Evolutionary conservation across 768 basidiomycete species (phyloP).

Genomic region (Leccinum obscurum): DNA sequence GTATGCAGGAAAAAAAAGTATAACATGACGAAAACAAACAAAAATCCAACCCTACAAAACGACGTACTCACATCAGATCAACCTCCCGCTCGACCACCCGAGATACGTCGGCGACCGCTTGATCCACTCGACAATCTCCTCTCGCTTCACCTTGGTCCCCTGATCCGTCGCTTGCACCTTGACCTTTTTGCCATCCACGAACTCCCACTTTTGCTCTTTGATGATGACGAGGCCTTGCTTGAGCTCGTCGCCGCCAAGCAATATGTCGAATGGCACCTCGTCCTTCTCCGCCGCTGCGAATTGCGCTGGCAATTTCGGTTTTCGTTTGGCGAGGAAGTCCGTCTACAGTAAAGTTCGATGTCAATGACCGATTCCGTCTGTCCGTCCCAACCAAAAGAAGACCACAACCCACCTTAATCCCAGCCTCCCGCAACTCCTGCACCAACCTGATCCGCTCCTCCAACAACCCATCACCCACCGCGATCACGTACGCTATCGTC

Average conservation of each 20-base stretch:
- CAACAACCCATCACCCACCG: conserved; percentile 85
- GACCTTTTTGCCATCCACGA: conserved; percentile 68
- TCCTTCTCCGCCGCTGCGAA: conserved; percentile 91
- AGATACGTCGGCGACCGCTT: conserved; percentile 39
- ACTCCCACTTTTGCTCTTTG: conserved; percentile 87
- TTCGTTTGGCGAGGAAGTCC: conserved; percentile 90
- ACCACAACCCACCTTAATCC: conserved; percentile 70
- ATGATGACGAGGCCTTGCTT: conserved; percentile 83
- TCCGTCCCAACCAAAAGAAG: neutral
- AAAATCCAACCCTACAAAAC: neutral
- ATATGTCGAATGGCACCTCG: conserved; percentile 89
- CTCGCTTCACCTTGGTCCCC: conserved; percentile 64
- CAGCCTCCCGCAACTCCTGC: conserved; percentile 77
- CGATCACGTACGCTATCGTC: conserved; percentile 93
- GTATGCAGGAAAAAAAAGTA: neutral
- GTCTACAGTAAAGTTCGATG: conserved; percentile 47
- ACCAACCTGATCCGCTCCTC: conserved; percentile 82
- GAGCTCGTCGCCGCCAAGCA: conserved; percentile 87
- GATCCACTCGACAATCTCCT: conserved; percentile 64
- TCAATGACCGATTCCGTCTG: neutral
- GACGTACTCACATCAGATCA: conserved; percentile 20
- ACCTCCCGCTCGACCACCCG: conserved; percentile 33
- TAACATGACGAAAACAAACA: neutral
- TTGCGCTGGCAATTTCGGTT: conserved; percentile 85
- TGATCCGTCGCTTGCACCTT: conserved; percentile 61